These are phyloP conservation scores for Saururus chinensis DNA, from an alignment of 164 flowering plant genomes.

Conservation along the genomic window DNA sequence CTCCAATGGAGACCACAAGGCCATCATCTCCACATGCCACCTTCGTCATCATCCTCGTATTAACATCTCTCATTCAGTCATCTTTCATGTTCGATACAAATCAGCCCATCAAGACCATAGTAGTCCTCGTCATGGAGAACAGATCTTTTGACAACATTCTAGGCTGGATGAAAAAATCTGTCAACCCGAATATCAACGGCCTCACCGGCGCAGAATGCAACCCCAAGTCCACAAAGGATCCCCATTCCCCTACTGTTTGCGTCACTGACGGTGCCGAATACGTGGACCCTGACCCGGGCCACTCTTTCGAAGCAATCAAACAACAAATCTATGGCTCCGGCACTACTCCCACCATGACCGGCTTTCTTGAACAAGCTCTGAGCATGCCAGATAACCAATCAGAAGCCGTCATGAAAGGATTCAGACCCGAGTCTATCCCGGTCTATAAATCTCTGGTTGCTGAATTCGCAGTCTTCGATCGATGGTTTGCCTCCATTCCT, in stretches of 20 bases:
- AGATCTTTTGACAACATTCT: slow-evolving; percentile 83
- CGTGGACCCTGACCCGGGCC: slow-evolving; percentile 86
- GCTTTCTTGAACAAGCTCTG: slow-evolving; percentile 72
- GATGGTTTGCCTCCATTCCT: slow-evolving; percentile 90
- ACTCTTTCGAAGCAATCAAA: slow-evolving; percentile 52
- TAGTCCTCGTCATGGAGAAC: slow-evolving; percentile 68
- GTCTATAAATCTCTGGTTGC: slow-evolving; percentile 47
- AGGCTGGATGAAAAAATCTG: slow-evolving; percentile 75
- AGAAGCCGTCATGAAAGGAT: slow-evolving; percentile 80
- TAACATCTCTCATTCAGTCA: slow-evolving; percentile 2
- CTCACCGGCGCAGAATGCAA: slow-evolving; percentile 71
- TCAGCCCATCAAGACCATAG: slow-evolving; percentile 62
- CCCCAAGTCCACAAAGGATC: slow-evolving; percentile 27
- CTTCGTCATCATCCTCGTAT: slow-evolving; percentile 17
- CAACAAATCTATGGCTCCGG: slow-evolving; percentile 59
- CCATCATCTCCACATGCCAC: slow-evolving; percentile 15
- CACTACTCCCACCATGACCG: slow-evolving; percentile 57
- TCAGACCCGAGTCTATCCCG: slow-evolving; percentile 62
- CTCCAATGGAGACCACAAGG: no score
- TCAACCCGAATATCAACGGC: slow-evolving; percentile 62
- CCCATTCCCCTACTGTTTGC: slow-evolving; percentile 30
- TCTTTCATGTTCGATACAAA: slow-evolving; percentile 8
- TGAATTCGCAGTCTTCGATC: slow-evolving; percentile 68
- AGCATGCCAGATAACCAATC: slow-evolving; percentile 47
- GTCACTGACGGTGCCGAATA: slow-evolving; percentile 59